phyloP scores from a whole-genome alignment of 2,329 filamentous ascomycete genomes.

The Fusarium odoratissimum region DNA sequence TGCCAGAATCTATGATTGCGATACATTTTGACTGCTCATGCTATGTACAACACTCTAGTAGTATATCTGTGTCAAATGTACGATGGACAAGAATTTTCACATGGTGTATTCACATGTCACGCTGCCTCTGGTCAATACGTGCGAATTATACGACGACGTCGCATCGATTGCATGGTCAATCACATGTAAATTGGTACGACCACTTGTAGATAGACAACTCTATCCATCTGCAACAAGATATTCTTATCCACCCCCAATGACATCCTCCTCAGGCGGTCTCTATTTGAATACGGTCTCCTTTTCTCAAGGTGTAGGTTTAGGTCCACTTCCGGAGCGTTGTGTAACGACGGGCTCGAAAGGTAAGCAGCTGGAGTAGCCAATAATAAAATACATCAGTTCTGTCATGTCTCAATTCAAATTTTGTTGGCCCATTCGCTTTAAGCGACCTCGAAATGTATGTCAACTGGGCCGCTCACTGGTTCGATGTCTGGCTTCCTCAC shows the following conservation, averaged over 20 bases:
- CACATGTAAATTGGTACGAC: not conserved
- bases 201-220: not conserved
- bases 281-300: not conserved
- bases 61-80: not conserved
- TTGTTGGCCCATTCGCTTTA: not conserved
- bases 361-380: not conserved
- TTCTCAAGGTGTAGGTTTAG: not conserved
- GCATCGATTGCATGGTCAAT: not conserved
- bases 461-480: not conserved
- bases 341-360: not conserved
- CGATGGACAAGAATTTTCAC: not conserved
- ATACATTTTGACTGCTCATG: not conserved
- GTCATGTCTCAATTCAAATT: not conserved
- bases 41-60: not conserved
- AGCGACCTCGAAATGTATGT: not conserved
- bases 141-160: not conserved
- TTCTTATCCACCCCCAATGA: no score
- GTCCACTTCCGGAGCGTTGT: not conserved
- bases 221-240: not conserved
- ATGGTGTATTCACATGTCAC: not conserved
- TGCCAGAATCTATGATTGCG: not conserved
- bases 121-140: not conserved
- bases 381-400: not conserved
- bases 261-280: not conserved
- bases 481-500: not conserved